Evolutionary conservation across 345 rosid genomes (phyloP).

Genomic region (Draba incana): DNA sequence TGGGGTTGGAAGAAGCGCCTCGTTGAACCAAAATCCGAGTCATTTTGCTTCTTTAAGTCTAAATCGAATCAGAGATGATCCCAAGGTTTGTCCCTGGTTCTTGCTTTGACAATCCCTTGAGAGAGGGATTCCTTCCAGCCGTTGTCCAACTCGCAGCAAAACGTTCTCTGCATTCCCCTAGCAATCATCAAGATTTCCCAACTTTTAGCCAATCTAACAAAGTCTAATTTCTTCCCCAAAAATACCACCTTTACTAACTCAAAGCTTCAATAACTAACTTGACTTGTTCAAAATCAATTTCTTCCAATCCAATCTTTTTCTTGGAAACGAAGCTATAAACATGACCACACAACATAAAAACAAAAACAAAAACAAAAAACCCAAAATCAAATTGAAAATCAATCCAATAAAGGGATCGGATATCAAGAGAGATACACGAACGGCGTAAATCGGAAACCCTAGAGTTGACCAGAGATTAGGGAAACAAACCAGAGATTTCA

Average conservation of each 20-base stretch:
- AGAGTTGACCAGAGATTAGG: constrained; percentile 27
- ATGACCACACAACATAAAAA: no score
- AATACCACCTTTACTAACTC: constrained; percentile 51
- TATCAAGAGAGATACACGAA: not conserved
- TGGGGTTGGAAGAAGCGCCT: constrained; percentile 81
- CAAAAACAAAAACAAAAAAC: no score
- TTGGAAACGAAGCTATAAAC: not conserved
- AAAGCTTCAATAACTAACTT: not conserved
- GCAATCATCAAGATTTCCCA: constrained; percentile 85
- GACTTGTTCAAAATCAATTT: no score
- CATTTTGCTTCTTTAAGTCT: constrained; percentile 46
- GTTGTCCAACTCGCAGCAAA: constrained; percentile 66
- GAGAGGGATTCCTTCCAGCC: constrained; percentile 88
- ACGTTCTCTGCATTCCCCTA: constrained; percentile 99
- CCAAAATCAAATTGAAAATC: not conserved
- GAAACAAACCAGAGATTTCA: constrained; percentile 42
- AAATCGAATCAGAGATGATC: constrained; percentile 44
- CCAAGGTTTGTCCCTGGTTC: constrained; percentile 79
- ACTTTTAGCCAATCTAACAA: constrained; percentile 61
- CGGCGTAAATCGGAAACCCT: no score
- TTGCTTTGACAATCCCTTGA: constrained; percentile 89
- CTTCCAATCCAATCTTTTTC: not conserved
- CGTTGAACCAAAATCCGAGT: constrained; percentile 95
- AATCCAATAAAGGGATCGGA: constrained; percentile 15
- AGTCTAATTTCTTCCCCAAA: constrained; percentile 47